Percentiles rank a stretch among this genome's conserved stretches.
Conservation (phyloP, 768 basidiomycete genomes). For the Tulasnella calospora region DNA sequence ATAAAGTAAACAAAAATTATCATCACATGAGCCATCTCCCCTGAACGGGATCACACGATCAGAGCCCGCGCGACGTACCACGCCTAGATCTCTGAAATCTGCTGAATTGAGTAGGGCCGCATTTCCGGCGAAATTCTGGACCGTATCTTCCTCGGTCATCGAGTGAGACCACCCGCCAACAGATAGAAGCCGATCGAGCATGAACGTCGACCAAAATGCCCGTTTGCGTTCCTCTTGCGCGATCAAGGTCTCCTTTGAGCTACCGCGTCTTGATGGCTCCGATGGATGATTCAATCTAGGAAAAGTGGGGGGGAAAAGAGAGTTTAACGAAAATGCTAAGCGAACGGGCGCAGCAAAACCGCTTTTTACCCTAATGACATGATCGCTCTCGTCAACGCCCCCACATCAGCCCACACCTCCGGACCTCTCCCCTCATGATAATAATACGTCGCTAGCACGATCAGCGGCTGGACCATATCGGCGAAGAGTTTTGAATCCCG, state of each 20-base stretch:
- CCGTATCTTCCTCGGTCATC: constrained; percentile 12
- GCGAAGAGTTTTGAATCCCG: constrained; percentile 13
- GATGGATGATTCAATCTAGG: constrained; percentile 4
- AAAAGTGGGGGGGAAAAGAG: background rate
- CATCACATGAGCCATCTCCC: background rate
- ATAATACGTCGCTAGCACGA: constrained; percentile 18
- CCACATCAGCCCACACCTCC: constrained; percentile 20
- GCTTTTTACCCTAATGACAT: constrained; percentile 16
- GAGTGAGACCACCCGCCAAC: constrained; percentile 9
- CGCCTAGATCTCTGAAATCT: constrained; percentile 17
- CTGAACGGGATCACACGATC: too few relatives aligned
- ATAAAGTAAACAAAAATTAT: background rate
- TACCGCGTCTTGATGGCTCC: background rate
- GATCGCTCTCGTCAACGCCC: background rate
- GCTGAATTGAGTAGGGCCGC: background rate
- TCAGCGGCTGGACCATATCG: constrained; percentile 20
- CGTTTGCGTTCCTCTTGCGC: constrained; percentile 14
- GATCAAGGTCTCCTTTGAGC: background rate
- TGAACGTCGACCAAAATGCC: constrained; percentile 21
- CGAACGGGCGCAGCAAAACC: background rate
- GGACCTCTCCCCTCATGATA: constrained; percentile 15
- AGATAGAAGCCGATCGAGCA: constrained; percentile 21
- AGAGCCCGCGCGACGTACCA: background rate
- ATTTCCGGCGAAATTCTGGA: background rate
- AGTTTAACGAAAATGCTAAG: background rate